These are phyloP conservation scores for Heritiera fomes DNA, from an alignment of 345 rosid species.

Conservation along the genomic window DNA sequence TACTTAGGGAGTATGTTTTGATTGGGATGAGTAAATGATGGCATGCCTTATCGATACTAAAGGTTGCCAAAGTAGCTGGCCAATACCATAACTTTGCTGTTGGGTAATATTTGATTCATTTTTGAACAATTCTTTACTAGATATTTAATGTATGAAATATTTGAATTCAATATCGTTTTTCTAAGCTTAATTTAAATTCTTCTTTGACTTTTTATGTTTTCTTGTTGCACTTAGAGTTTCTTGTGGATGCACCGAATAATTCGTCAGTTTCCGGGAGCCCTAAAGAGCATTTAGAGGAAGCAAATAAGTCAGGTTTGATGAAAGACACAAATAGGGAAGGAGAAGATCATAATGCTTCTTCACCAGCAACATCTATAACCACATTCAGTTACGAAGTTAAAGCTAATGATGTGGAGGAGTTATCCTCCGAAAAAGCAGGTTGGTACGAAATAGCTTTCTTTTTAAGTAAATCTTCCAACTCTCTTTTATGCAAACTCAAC, in stretches of 20 bases:
- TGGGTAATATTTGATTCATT: not conserved
- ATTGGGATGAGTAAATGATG: not conserved
- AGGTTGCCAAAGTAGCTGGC: conserved; percentile 9
- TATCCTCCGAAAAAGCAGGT: conserved; percentile 40
- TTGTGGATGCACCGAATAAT: conserved; percentile 20
- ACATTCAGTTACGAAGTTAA: conserved; percentile 21
- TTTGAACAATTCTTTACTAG: conserved; percentile 6
- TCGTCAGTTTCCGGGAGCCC: conserved; percentile 26
- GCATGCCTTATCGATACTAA: not conserved
- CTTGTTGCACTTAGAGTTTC: conserved; percentile 21
- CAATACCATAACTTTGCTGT: not conserved
- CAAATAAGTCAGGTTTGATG: conserved; percentile 14
- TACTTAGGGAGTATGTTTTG: not conserved
- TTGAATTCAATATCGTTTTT: conserved; percentile 2
- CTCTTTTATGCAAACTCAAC: conserved; percentile 12
- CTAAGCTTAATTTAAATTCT: not conserved
- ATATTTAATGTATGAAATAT: not conserved
- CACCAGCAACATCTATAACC: conserved; percentile 27
- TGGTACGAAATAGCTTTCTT: not conserved
- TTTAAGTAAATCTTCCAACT: not conserved
- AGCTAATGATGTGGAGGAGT: conserved; percentile 16
- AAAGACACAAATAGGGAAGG: conserved; percentile 22
- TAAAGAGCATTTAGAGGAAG: conserved; percentile 30
- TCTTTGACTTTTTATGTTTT: not conserved
- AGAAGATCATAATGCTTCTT: conserved; percentile 19